These are phyloP conservation scores for Chaetomiaceae sp. DNA, from an alignment of 2,329 filamentous ascomycete species.

Conservation along the genomic window DNA sequence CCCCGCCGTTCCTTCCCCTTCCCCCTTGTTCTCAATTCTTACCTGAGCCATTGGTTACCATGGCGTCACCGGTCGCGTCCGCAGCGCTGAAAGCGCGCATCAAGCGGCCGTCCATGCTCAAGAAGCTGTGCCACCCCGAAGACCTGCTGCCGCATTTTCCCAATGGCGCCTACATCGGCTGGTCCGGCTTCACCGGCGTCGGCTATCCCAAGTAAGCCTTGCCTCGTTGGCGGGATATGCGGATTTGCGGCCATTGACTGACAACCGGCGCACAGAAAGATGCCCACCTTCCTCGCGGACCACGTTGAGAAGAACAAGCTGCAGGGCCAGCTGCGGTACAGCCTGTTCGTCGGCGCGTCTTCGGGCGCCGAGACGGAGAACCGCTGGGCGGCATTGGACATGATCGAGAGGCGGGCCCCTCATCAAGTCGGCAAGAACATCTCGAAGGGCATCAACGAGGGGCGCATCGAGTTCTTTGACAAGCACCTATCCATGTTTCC, in stretches of 20 bases:
- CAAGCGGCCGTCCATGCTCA: slow-evolving; percentile 67
- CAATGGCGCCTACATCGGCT: slow-evolving; percentile 79
- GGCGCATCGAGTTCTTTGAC: slow-evolving; percentile 86
- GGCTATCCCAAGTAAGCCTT: slow-evolving; percentile 69
- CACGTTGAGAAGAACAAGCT: slow-evolving; percentile 83
- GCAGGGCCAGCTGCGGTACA: slow-evolving; percentile 79
- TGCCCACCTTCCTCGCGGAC: slow-evolving; percentile 77
- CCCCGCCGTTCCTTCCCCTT: background rate
- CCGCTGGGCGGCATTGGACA: slow-evolving; percentile 80
- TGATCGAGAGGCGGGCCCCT: slow-evolving; percentile 79
- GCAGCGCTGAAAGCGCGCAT: slow-evolving; percentile 71
- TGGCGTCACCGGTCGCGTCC: slow-evolving; percentile 54
- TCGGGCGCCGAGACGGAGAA: slow-evolving; percentile 88
- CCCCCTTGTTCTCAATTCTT: background rate
- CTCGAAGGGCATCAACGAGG: slow-evolving; percentile 82
- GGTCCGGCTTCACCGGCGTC: slow-evolving; percentile 87
- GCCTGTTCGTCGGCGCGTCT: slow-evolving; percentile 82
- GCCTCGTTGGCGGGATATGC: background rate
- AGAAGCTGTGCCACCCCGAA: slow-evolving; percentile 72
- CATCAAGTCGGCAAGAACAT: slow-evolving; percentile 91
- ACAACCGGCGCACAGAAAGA: slow-evolving; percentile 51
- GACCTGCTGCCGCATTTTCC: slow-evolving; percentile 78
- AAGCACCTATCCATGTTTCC: slow-evolving; percentile 94
- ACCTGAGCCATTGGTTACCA: slow-evolving; percentile 18
- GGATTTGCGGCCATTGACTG: slow-evolving; percentile 6